These are phyloP conservation scores for Aureobasidium sp. DNA, from an alignment of 2,329 filamentous ascomycete species.

Conservation along the genomic window DNA sequence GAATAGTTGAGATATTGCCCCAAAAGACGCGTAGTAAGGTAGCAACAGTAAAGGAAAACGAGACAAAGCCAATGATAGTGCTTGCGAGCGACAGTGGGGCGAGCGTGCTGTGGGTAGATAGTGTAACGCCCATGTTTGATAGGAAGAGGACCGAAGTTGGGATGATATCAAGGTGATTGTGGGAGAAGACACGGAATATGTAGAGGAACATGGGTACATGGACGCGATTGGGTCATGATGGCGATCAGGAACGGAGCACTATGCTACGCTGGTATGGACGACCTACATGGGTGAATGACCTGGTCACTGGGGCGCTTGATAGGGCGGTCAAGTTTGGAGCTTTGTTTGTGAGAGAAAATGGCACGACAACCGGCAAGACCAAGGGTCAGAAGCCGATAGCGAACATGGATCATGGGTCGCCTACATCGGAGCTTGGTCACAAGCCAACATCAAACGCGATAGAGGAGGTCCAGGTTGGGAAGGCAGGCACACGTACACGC, in stretches of 20 bases:
- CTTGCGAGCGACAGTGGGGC: conserved; percentile 32
- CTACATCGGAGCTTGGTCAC: conserved; percentile 5
- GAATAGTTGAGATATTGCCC: conserved; percentile 34
- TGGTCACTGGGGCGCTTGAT: background rate
- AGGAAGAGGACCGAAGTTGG: background rate
- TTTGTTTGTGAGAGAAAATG: conserved; percentile 5
- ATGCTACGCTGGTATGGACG: background rate
- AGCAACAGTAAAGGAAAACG: conserved; percentile 37
- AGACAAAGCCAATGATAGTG: conserved; percentile 35
- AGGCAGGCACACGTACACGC: too few species aligned
- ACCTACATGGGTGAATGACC: conserved; percentile 1
- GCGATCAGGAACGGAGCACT: background rate
- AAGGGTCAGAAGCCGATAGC: conserved; percentile 4
- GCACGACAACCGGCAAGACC: conserved; percentile 6
- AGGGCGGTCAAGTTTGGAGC: background rate
- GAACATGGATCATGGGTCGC: background rate
- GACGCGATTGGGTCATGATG: background rate
- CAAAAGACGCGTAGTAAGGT: conserved; percentile 38
- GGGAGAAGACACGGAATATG: background rate
- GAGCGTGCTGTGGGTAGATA: conserved; percentile 25
- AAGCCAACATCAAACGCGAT: background rate
- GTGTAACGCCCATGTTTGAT: conserved; percentile 26
- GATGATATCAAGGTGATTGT: background rate
- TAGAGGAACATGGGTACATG: background rate
- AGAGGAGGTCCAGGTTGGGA: background rate